Percentiles rank a stretch among this genome's conserved stretches.
These are phyloP conservation scores for Hemerocallis citrina DNA, from an alignment of 106 monocot genomes.

Conservation along the genomic window DNA sequence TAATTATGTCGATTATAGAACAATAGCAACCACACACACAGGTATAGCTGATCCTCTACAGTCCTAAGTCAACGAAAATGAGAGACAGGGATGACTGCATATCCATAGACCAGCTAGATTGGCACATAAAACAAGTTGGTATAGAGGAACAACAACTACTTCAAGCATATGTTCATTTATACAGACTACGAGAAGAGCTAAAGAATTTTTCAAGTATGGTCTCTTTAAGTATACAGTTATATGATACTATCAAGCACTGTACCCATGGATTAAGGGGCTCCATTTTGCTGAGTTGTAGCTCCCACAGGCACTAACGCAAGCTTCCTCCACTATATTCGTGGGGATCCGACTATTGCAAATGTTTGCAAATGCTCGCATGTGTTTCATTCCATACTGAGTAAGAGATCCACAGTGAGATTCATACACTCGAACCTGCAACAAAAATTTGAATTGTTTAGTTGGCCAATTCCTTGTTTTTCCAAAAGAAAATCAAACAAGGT, in stretches of 20 bases:
- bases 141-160: no score
- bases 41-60: no score
- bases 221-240: no score
- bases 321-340: conserved; percentile 30
- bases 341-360: conserved; percentile 48
- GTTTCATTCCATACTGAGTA: conserved; percentile 84
- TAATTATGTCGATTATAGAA: no score
- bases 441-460: background rate
- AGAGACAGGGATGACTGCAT: no score
- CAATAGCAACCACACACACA: no score
- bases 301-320: conserved; percentile 34
- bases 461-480: background rate
- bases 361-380: conserved; percentile 79
- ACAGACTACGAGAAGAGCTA: no score
- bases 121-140: no score
- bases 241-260: conserved; percentile 31
- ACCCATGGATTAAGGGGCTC: conserved; percentile 20
- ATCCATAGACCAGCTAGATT: no score
- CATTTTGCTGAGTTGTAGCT: conserved; percentile 18
- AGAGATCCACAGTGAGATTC: conserved; percentile 50
- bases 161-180: no score
- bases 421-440: conserved; percentile 59
- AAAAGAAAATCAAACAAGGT: background rate
- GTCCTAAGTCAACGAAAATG: no score
- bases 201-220: no score